Percentiles rank a stretch among this genome's conserved stretches.
Evolutionary conservation across 2,329 filamentous ascomycete genomes (phyloP).

Genomic region (Nothophaeocryptopus gaeumannii): DNA sequence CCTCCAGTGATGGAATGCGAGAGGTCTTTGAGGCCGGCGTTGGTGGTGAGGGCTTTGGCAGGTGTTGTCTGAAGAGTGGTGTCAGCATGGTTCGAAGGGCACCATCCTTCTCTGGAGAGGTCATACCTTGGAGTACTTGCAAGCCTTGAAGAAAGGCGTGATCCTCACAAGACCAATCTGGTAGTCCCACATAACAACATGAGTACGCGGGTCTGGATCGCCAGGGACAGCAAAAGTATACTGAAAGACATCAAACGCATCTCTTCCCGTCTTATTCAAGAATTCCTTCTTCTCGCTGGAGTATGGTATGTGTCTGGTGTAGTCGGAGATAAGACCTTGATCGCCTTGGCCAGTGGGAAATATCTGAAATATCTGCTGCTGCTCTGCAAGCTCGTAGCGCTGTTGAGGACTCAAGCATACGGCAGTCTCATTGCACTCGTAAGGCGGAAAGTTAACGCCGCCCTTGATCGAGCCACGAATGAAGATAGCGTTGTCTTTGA

Average conservation of each 20-base stretch:
- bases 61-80: constrained; percentile 69
- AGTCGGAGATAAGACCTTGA: constrained; percentile 46
- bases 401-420: constrained; percentile 24
- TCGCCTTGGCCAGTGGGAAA: constrained; percentile 57
- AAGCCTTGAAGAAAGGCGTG: constrained; percentile 91
- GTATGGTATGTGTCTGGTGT: constrained; percentile 74
- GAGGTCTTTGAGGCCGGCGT: constrained; percentile 81
- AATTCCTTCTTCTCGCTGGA: constrained; percentile 93
- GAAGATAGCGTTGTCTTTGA: constrained; percentile 64
- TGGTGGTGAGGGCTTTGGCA: constrained; percentile 67
- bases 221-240: constrained; percentile 75
- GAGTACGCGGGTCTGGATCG: constrained; percentile 49
- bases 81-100: constrained; percentile 9
- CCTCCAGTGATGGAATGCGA: constrained; percentile 94
- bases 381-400: constrained; percentile 49
- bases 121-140: constrained; percentile 78
- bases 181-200: constrained; percentile 91
- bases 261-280: constrained; percentile 77
- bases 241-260: constrained; percentile 84
- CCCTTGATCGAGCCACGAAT: constrained; percentile 62
- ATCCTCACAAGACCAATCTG: constrained; percentile 90
- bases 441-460: constrained; percentile 69
- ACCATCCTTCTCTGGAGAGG: too few relatives aligned
- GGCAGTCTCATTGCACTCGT: constrained; percentile 57
- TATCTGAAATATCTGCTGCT: constrained; percentile 64